Conservation (phyloP, 306 rosid species). For the Carpinus viminea region DNA sequence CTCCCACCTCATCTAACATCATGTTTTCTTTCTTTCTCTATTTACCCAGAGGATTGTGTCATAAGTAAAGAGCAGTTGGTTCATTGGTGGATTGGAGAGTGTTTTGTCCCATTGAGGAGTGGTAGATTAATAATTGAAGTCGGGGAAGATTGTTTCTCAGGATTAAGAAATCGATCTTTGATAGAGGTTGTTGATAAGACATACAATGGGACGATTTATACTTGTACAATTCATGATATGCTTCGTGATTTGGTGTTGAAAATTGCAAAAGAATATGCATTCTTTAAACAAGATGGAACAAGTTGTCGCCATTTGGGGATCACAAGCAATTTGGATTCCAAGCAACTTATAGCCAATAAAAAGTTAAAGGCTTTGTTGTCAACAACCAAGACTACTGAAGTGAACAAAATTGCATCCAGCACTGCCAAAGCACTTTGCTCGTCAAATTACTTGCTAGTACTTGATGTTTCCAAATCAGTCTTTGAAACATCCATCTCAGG, state of each 20-base stretch:
- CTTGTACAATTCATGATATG: constrained; percentile 39
- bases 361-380: constrained; percentile 31
- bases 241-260: constrained; percentile 34
- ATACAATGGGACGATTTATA: constrained; percentile 25
- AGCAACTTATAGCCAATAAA: not conserved
- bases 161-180: constrained; percentile 37
- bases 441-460: constrained; percentile 11
- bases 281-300: not conserved
- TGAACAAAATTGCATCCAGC: constrained; percentile 28
- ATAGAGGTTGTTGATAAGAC: constrained; percentile 38
- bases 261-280: constrained; percentile 31
- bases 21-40: constrained; percentile 41
- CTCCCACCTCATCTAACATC: constrained; percentile 33
- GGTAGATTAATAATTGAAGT: constrained; percentile 32
- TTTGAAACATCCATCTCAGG: constrained; percentile 23
- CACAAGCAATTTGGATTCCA: not conserved
- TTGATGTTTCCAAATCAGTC: constrained; percentile 34
- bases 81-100: constrained; percentile 61
- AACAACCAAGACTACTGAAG: constrained; percentile 32
- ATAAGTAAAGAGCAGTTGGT: constrained; percentile 39
- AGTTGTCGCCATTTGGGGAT: constrained; percentile 33
- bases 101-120: constrained; percentile 28
- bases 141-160: constrained; percentile 42
- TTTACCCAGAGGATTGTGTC: constrained; percentile 42
- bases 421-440: constrained; percentile 23